Conservation (phyloP, 2,329 filamentous ascomycete species). For the Hymenoscyphus salicellus region DNA sequence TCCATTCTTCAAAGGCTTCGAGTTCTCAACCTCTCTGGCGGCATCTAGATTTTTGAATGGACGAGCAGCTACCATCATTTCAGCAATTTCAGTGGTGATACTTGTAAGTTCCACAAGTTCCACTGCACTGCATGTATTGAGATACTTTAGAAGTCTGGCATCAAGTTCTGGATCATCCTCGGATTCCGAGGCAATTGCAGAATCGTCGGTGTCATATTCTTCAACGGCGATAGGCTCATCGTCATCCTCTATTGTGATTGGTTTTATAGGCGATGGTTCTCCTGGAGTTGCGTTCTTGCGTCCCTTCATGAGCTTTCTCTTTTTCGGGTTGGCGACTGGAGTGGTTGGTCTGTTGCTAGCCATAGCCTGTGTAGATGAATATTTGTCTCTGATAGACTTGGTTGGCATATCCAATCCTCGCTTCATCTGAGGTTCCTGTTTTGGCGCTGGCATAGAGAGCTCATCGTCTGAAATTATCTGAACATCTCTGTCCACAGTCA, state of each 20-base stretch:
- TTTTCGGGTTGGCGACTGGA: constrained; percentile 30
- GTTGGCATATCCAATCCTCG: constrained; percentile 53
- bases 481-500: constrained; percentile 31
- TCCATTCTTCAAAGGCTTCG: constrained; percentile 45
- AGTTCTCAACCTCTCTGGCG: constrained; percentile 61
- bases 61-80: constrained; percentile 66
- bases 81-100: constrained; percentile 66
- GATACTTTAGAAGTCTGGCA: constrained; percentile 66
- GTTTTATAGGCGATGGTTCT: constrained; percentile 25
- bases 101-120: constrained; percentile 81
- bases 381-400: constrained; percentile 58
- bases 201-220: constrained; percentile 34
- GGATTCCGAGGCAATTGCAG: constrained; percentile 29
- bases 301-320: constrained; percentile 35
- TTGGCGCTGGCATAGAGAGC: constrained; percentile 23
- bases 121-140: constrained; percentile 74
- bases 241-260: constrained; percentile 18
- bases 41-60: constrained; percentile 68
- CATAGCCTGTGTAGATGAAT: constrained; percentile 46
- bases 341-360: constrained; percentile 24
- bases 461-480: constrained; percentile 38
- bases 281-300: constrained; percentile 32
- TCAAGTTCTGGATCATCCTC: constrained; percentile 47
- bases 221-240: constrained; percentile 17
- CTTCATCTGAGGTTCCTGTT: constrained; percentile 48